phyloP scores from a whole-genome alignment of 164 flowering plant species.

The Annona cherimola region DNA sequence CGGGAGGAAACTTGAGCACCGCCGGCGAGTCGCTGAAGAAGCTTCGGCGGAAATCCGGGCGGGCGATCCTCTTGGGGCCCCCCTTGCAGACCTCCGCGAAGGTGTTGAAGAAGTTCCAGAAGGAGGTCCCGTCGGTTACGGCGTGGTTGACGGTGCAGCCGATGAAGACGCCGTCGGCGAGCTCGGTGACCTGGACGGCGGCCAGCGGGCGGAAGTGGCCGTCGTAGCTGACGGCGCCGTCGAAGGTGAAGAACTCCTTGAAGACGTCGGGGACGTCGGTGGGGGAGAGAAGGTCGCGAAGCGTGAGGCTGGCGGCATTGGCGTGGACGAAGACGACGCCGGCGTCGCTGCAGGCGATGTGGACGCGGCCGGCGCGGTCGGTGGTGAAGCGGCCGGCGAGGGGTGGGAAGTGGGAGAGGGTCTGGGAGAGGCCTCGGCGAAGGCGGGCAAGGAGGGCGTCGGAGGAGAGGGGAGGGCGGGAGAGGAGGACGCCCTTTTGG shows the following conservation, averaged over 20 bases:
- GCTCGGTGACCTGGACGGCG: constrained; percentile 81
- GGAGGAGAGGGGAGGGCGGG: constrained; percentile 35
- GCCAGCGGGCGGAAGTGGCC: constrained; percentile 61
- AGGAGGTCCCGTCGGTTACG: constrained; percentile 79
- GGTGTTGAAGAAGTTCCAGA: constrained; percentile 87
- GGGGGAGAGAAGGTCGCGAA: constrained; percentile 32
- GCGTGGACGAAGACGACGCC: constrained; percentile 70
- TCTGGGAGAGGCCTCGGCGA: constrained; percentile 38
- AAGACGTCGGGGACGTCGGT: constrained; percentile 38
- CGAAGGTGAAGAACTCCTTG: constrained; percentile 46
- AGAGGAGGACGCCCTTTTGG: constrained; percentile 68
- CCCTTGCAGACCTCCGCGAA: constrained; percentile 55
- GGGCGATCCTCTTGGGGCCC: constrained; percentile 27
- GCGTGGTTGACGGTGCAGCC: constrained; percentile 77
- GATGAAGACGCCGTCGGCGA: constrained; percentile 68
- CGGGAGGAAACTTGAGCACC: constrained; percentile 54
- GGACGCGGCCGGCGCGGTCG: constrained; percentile 40
- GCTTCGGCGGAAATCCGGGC: constrained; percentile 51
- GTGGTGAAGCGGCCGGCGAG: constrained; percentile 77
- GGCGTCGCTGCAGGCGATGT: constrained; percentile 57
- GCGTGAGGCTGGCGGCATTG: constrained; percentile 31
- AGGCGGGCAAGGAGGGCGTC: constrained; percentile 37
- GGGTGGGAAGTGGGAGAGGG: constrained; percentile 67
- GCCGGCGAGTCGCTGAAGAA: constrained; percentile 56
- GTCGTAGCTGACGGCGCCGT: constrained; percentile 48